Evolutionary conservation across 257 asterid genomes (phyloP).

Genomic region (Salvia miltiorrhiza): DNA sequence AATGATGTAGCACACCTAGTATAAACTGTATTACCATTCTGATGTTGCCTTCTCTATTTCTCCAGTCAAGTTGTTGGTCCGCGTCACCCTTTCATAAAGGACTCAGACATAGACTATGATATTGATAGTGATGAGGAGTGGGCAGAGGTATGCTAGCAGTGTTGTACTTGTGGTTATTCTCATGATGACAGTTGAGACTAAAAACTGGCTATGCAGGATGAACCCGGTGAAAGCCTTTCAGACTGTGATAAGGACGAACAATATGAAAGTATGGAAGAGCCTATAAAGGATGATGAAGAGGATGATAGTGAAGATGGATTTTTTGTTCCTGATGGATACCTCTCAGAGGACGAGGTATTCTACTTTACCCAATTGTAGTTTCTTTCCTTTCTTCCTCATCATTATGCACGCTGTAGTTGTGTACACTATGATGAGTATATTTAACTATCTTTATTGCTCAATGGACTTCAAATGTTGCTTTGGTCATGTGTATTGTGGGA

Average conservation of each 20-base stretch:
- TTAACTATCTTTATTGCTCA: background rate
- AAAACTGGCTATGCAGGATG: conserved; percentile 54
- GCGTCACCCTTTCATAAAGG: conserved; percentile 65
- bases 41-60: conserved; percentile 21
- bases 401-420: background rate
- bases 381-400: background rate
- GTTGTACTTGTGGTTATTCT: conserved; percentile 14
- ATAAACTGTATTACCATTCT: conserved; percentile 14
- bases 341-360: conserved; percentile 90
- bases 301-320: conserved; percentile 93
- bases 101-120: conserved; percentile 80
- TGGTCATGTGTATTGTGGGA: background rate
- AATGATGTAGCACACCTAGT: background rate
- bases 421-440: background rate
- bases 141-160: conserved; percentile 82
- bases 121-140: conserved; percentile 97
- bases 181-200: conserved; percentile 7
- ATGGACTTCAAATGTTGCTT: background rate
- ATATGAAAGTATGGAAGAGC: conserved; percentile 59
- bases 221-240: conserved; percentile 96
- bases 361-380: background rate
- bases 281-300: conserved; percentile 57
- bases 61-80: conserved; percentile 69
- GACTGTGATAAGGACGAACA: conserved; percentile 87
- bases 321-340: conserved; percentile 96